Percentiles rank a stretch among this genome's conserved stretches.
phyloP scores from a whole-genome alignment of 2,329 filamentous ascomycete species.

The Cryphonectria naterciae region DNA sequence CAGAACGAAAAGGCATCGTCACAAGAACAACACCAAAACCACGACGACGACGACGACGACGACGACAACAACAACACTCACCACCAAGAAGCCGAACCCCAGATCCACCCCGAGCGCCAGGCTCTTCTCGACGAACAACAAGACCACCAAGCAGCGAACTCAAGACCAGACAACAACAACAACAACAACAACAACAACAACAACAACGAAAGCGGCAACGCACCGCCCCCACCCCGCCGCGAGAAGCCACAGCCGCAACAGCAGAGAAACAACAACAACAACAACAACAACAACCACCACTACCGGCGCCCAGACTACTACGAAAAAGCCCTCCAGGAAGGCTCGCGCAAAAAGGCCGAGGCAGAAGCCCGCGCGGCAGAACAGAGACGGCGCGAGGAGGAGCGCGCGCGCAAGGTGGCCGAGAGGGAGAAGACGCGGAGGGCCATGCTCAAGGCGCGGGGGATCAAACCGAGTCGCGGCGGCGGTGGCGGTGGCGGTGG shows the following conservation, averaged over 20 bases:
- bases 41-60: slow-evolving; percentile 16
- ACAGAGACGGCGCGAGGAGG: slow-evolving; percentile 55
- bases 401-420: slow-evolving; percentile 67
- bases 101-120: slow-evolving; percentile 48
- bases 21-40: too few relatives aligned
- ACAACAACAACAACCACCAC: too few relatives aligned
- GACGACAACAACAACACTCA: slow-evolving; percentile 21
- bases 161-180: background rate
- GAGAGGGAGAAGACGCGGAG: slow-evolving; percentile 67
- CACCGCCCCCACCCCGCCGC: background rate
- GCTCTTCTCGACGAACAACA: slow-evolving; percentile 40
- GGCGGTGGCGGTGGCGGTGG: slow-evolving; percentile 39
- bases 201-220: slow-evolving; percentile 4
- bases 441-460: slow-evolving; percentile 73
- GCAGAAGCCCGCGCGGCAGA: slow-evolving; percentile 49
- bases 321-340: slow-evolving; percentile 63
- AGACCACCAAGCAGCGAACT: background rate
- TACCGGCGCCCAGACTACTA: slow-evolving; percentile 59
- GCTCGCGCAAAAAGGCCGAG: slow-evolving; percentile 47
- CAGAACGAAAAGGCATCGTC: slow-evolving; percentile 29
- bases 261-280: background rate
- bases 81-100: slow-evolving; percentile 19
- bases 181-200: background rate
- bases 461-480: slow-evolving; percentile 53
- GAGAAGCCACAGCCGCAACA: background rate